These are phyloP conservation scores for Russula ochroleuca DNA, from an alignment of 768 basidiomycete genomes.

Conservation along the genomic window DNA sequence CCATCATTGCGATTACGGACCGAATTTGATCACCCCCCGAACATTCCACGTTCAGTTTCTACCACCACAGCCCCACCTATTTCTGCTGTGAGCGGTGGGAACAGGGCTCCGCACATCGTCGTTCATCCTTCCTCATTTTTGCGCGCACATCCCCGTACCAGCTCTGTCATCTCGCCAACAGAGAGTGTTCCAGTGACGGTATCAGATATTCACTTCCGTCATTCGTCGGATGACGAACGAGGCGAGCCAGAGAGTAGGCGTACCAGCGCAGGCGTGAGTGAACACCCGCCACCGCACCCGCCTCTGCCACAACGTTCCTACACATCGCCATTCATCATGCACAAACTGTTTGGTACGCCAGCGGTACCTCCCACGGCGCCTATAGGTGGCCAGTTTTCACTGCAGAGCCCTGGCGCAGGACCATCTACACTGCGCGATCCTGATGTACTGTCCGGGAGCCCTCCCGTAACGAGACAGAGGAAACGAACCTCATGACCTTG, in stretches of 20 bases:
- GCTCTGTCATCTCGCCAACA: slow-evolving; percentile 32
- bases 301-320: slow-evolving; percentile 28
- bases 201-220: slow-evolving; percentile 39
- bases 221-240: slow-evolving; percentile 32
- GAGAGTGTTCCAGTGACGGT: slow-evolving; percentile 37
- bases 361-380: slow-evolving; percentile 8
- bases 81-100: slow-evolving; percentile 2
- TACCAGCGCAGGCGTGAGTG: slow-evolving; percentile 22
- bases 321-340: slow-evolving; percentile 35
- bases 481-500: slow-evolving; percentile 14
- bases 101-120: slow-evolving; percentile 13
- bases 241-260: slow-evolving; percentile 29
- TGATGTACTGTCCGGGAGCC: slow-evolving; percentile 5
- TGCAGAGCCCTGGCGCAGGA: slow-evolving; percentile 21
- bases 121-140: slow-evolving; percentile 27
- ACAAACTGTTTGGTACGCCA: slow-evolving; percentile 32
- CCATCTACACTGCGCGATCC: slow-evolving; percentile 18
- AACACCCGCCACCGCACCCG: slow-evolving; percentile 32
- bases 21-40: slow-evolving; percentile 7
- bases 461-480: slow-evolving; percentile 3
- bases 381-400: not conserved
- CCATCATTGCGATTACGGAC: slow-evolving; percentile 23
- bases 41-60: slow-evolving; percentile 19
- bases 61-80: slow-evolving; percentile 5
- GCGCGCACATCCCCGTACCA: slow-evolving; percentile 24